These are phyloP conservation scores for Trichomonascaceae sp. DNA, from an alignment of 1,139 yeast species.

Conservation along the genomic window DNA sequence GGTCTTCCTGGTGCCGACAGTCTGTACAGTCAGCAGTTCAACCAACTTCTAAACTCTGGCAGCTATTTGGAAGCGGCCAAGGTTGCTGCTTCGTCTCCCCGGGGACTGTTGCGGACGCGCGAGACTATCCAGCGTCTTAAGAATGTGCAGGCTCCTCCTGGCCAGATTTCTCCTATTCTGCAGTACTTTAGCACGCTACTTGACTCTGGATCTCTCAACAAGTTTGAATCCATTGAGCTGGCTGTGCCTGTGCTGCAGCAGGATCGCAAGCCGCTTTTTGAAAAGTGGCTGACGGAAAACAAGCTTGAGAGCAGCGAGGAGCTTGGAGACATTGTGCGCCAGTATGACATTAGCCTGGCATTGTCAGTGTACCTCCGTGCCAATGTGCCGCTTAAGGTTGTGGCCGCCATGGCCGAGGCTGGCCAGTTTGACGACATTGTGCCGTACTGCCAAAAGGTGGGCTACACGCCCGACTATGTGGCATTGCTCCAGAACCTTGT, in stretches of 20 bases:
- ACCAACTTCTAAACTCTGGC: constrained; percentile 68
- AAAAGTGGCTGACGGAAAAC: constrained; percentile 93
- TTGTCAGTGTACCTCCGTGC: constrained; percentile 86
- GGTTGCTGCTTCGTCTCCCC: constrained; percentile 92
- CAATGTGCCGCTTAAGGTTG: constrained; percentile 77
- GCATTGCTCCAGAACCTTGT: constrained; percentile 83
- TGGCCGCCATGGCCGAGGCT: constrained; percentile 82
- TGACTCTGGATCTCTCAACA: constrained; percentile 87
- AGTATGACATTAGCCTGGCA: constrained; percentile 74
- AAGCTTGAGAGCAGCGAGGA: constrained; percentile 91
- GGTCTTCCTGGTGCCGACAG: constrained; percentile 96
- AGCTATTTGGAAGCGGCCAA: constrained; percentile 90
- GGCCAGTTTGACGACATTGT: constrained; percentile 94
- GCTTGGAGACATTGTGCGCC: constrained; percentile 89
- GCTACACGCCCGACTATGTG: constrained; percentile 81
- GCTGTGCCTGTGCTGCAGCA: constrained; percentile 95
- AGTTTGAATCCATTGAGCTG: constrained; percentile 86
- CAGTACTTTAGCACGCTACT: constrained; percentile 86
- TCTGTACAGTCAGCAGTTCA: constrained; percentile 84
- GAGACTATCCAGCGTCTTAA: constrained; percentile 90
- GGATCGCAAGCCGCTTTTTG: constrained; percentile 85
- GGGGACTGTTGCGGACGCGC: constrained; percentile 69
- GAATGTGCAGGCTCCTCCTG: constrained; percentile 88
- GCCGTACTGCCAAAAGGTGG: constrained; percentile 86
- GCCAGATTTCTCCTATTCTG: constrained; percentile 86